A percentile compares a stretch with the other conserved stretches of the same genome.
Evolutionary conservation across 768 basidiomycete species (phyloP).

Genomic region (Xanthoconium stramineum): DNA sequence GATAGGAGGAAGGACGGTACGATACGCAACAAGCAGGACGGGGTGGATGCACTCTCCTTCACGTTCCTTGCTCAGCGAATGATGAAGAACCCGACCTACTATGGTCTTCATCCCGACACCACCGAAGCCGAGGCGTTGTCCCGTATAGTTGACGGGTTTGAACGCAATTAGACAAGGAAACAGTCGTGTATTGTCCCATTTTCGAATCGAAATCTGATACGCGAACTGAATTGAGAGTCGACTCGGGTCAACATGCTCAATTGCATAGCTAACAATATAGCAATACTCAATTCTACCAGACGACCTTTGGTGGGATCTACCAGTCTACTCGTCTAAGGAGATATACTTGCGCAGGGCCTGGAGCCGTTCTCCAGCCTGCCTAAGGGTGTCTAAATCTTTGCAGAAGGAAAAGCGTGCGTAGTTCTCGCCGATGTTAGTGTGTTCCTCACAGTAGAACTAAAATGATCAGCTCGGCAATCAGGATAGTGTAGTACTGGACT

Average conservation of each 20-base stretch:
- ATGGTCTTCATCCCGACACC: slow-evolving; percentile 48
- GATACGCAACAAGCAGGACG: slow-evolving; percentile 57
- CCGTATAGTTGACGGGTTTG: slow-evolving; percentile 59
- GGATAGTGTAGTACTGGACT: slow-evolving; percentile 15
- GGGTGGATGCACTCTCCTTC: slow-evolving; percentile 74
- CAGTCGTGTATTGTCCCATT: neutral
- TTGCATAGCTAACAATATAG: too few relatives aligned
- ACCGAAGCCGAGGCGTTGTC: slow-evolving; percentile 59
- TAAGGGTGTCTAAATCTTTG: slow-evolving; percentile 87
- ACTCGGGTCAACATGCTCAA: too few relatives aligned
- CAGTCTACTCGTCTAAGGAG: slow-evolving; percentile 3
- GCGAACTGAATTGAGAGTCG: too few relatives aligned
- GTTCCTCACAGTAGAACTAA: slow-evolving; percentile 91
- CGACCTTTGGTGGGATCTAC: neutral
- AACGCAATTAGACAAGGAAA: neutral
- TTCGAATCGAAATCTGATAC: neutral
- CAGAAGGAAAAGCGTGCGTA: slow-evolving; percentile 93
- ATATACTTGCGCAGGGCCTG: slow-evolving; percentile 69
- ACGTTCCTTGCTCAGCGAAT: slow-evolving; percentile 76
- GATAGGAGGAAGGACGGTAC: slow-evolving; percentile 35
- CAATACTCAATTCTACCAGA: neutral
- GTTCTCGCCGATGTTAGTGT: slow-evolving; percentile 79
- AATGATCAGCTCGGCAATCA: slow-evolving; percentile 8
- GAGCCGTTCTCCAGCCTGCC: slow-evolving; percentile 78
- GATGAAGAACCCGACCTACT: slow-evolving; percentile 80